Base-by-base conservation (phyloP, 768 basidiomycete genomes). In the Boletus rubescentipes region DNA sequence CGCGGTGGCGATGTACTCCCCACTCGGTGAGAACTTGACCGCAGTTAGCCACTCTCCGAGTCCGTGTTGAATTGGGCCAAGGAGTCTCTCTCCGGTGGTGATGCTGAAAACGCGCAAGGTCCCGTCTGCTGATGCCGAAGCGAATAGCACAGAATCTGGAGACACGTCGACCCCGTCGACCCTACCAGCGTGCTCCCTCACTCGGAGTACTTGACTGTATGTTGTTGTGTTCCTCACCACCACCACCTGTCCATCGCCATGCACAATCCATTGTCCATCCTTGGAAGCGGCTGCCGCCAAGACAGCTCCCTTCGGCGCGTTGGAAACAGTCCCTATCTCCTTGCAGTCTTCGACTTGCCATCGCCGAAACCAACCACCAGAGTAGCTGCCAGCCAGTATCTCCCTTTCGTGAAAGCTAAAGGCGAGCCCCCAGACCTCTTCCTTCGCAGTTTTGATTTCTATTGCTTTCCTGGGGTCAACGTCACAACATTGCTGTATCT, bases 21-120 rank as follows among this genome's bases (percentile, higher is more conserved):
- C 50, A 18, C 18, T 43, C 3, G 50, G 50, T 9, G 50, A 43
- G 34, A 51, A 51, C 41, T 43, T 43, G 40, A 51, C 34, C n/a
- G n/a, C 41, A 15, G 26, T 35, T 11, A 43, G 12, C 23, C 41
- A 35, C 6, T 26, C 23, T n/a, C n/a, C n/a, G 26, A 6, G 4
- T 1, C 21, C 23, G 18, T 51, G 34, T 12, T 30, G 11, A 9
- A 51, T 2, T 10, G 50, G 50, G 9, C 32, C 49, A 10, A 51
- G 40, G 9, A 43, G 23, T 10, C 26, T 35, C 15, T 29, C 5
- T 29, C 41, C 50, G 0, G 34, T 43, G n/a, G 23, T 43, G 26
- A 51, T 36, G 26, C 23, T 11, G 12, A 41, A 42, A 23, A 51
- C 14, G 32, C 23, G 3, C n/a, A 43, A n/a, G 16, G 32, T 41